Base-by-base conservation (phyloP, 2,329 filamentous ascomycete species). In the Botrytis squamosa region DNA sequence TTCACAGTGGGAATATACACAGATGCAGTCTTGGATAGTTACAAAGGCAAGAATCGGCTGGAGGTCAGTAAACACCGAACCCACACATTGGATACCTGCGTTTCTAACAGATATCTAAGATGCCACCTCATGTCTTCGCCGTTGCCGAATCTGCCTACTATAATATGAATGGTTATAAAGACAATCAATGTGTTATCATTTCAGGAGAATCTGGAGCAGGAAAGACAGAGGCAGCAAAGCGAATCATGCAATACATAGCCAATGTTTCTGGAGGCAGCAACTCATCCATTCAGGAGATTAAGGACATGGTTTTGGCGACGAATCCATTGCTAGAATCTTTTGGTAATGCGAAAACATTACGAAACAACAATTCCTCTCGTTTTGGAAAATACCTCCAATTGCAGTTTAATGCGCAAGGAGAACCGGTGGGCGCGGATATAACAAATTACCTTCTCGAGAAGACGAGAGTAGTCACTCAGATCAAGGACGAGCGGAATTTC, bases 111-210 rank as follows among this genome's bases (percentile, higher is more conserved):
- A 78, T 38, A 60, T 33, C 38, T 72, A 80, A 80, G 85, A 90
- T 94, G 85, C 93, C 94, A 42, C 96, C 96, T 14, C 96, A 99
- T 84, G 96, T 99, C 78, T 99, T 98, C 83, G 95, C 94, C 75
- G 96, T 99, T 80, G 96, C 96, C 81, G 96, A 99, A 84, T 92
- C 95, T 12, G 84, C 95, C 72, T 99, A 99, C 86, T 98, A 98
- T 86, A 98, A 99, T 86, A 98, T 99, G 96, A 98, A 98, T 83
- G 95, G 95, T 65, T 99, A 99, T 87, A 94, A 94, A 81, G 96
- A 98, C 79, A 98, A 98, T 85, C 96, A 99, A 83, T 98, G 96
- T 85, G 95, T 99, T 78, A 99, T 99, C 83, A 99, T 99, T 79
- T 98, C 96, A 7, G 96, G 96, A 82, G 96, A 99, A 85, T 98